These are phyloP conservation scores for Escallonia rubra DNA, from an alignment of 129 eudicot genomes.

Conservation along the genomic window DNA sequence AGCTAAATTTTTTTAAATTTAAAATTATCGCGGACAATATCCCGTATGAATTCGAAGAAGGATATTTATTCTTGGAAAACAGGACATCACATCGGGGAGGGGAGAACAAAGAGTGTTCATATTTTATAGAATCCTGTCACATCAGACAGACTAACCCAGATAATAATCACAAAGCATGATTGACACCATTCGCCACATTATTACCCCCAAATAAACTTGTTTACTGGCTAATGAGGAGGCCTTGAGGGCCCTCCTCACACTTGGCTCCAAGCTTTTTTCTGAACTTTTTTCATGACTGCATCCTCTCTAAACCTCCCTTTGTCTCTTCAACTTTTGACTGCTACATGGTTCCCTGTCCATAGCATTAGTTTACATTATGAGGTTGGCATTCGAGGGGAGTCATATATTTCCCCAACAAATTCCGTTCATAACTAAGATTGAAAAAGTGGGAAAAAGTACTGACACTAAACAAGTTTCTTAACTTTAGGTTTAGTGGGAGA, in stretches of 20 bases:
- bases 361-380: conserved; percentile 1
- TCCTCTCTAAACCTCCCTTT: conserved; percentile 22
- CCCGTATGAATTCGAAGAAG: no score
- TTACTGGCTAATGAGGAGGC: conserved; percentile 24
- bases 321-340: conserved; percentile 45
- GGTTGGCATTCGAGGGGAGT: not conserved
- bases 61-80: no score
- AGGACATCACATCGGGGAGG: no score
- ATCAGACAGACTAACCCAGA: no score
- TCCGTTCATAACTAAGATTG: conserved; percentile 4
- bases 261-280: conserved; percentile 32
- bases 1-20: no score
- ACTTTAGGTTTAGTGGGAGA: conserved; percentile 50
- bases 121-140: no score
- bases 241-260: conserved; percentile 34
- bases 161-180: no score
- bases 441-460: conserved; percentile 30
- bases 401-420: conserved; percentile 21
- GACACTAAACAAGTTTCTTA: conserved; percentile 29
- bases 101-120: no score
- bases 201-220: conserved; percentile 19
- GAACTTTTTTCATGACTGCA: conserved; percentile 40
- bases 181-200: not conserved
- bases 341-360: conserved; percentile 16
- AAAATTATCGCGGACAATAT: no score